phyloP scores from a whole-genome alignment of 2,329 filamentous ascomycete genomes.

The Pezicula neosporulosa region DNA sequence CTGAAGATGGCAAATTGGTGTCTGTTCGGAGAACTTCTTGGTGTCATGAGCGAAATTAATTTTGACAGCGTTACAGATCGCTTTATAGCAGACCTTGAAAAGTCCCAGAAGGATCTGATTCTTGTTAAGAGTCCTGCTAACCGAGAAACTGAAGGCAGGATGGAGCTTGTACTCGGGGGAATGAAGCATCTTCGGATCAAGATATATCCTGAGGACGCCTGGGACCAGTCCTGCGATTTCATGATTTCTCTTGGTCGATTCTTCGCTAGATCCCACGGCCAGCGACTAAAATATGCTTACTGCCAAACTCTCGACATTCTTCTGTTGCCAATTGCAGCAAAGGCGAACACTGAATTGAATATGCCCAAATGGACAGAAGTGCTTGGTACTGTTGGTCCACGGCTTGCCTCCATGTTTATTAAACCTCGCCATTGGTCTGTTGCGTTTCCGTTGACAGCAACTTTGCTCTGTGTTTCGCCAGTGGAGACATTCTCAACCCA shows the following conservation, averaged over 20 bases:
- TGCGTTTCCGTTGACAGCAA: conserved; percentile 83
- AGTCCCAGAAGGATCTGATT: conserved; percentile 70
- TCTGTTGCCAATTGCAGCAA: conserved; percentile 81
- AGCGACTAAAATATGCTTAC: conserved; percentile 88
- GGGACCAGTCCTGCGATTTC: conserved; percentile 87
- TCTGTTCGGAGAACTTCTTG: conserved; percentile 85
- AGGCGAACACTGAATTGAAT: conserved; percentile 72
- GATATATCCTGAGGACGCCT: conserved; percentile 67
- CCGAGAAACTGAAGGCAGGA: conserved; percentile 72
- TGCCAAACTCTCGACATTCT: conserved; percentile 88
- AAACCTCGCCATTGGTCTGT: conserved; percentile 92
- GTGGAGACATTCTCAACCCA: conserved; percentile 79
- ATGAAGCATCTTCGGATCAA: conserved; percentile 87
- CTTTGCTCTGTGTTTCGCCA: conserved; percentile 83
- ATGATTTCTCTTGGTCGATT: conserved; percentile 77
- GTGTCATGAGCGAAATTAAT: conserved; percentile 93
- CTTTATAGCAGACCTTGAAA: conserved; percentile 78
- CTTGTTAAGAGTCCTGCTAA: conserved; percentile 61
- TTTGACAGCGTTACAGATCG: conserved; percentile 80
- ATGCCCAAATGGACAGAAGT: conserved; percentile 86
- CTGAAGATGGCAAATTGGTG: conserved; percentile 94
- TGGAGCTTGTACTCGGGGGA: conserved; percentile 82
- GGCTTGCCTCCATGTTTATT: conserved; percentile 77
- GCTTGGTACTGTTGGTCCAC: conserved; percentile 71
- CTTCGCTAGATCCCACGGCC: conserved; percentile 82